phyloP scores from a whole-genome alignment of 2,329 filamentous ascomycete species.

The Trichoderma atrobrunneum region DNA sequence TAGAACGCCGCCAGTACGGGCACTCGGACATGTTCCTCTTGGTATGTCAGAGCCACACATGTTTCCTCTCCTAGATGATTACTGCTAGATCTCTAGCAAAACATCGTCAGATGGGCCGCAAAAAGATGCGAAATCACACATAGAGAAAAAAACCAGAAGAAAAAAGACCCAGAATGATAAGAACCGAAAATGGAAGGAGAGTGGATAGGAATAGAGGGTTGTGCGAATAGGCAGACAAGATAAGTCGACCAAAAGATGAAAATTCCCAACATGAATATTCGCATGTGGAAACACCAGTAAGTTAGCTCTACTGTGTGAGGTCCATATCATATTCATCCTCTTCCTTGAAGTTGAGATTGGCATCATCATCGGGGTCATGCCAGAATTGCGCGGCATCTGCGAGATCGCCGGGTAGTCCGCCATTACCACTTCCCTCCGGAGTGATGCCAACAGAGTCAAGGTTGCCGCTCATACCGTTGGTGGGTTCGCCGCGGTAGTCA shows the following conservation, averaged over 20 bases:
- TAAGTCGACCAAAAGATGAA: background rate
- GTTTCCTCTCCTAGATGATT: constrained; percentile 3
- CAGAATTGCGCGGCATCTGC: constrained; percentile 57
- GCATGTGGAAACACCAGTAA: background rate
- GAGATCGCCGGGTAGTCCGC: constrained; percentile 44
- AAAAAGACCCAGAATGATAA: background rate
- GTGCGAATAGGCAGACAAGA: background rate
- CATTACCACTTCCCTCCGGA: constrained; percentile 39
- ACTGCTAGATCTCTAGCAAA: constrained; percentile 8
- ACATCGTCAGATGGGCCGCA: background rate
- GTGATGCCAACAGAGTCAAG: constrained; percentile 39
- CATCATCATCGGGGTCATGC: constrained; percentile 68
- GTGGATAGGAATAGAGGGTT: background rate
- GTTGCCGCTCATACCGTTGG: constrained; percentile 48
- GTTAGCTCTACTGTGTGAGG: constrained; percentile 41
- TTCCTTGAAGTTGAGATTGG: constrained; percentile 80
- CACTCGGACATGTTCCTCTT: background rate
- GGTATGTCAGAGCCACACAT: background rate
- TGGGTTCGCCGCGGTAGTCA: constrained; percentile 78
- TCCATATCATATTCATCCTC: constrained; percentile 94
- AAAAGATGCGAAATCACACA: background rate
- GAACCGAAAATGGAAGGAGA: background rate
- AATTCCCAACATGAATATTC: background rate
- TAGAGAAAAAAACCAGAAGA: background rate
- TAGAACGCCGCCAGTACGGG: constrained; percentile 16